Evolutionary conservation across 2,329 filamentous ascomycete species (phyloP).

Genomic region (Cyphellophora europaea): DNA sequence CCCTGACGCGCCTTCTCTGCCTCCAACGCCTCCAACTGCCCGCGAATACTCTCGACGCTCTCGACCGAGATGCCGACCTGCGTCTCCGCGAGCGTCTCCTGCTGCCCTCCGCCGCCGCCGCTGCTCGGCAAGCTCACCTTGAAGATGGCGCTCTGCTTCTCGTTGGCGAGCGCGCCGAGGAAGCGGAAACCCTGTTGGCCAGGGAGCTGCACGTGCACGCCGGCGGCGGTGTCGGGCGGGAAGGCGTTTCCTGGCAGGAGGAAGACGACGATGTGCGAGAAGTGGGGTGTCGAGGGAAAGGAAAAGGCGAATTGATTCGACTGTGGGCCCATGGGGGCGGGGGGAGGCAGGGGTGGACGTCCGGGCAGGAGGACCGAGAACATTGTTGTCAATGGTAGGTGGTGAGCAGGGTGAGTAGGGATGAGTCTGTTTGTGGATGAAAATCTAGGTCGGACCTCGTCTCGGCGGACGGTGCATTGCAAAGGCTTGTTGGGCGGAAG

Average conservation of each 20-base stretch:
- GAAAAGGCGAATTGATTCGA: slow-evolving; percentile 54
- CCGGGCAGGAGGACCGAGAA: background rate
- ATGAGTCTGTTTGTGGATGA: no score
- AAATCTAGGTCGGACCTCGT: no score
- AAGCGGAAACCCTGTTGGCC: slow-evolving; percentile 61
- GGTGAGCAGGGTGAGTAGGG: no score
- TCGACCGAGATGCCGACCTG: slow-evolving; percentile 69
- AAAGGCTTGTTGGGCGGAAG: no score
- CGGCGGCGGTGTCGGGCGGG: slow-evolving; percentile 68
- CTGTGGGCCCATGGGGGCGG: slow-evolving; percentile 32
- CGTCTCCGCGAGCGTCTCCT: slow-evolving; percentile 28
- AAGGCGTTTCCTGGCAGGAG: slow-evolving; percentile 69
- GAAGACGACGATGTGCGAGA: slow-evolving; percentile 77
- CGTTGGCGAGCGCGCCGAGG: slow-evolving; percentile 78
- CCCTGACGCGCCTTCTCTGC: slow-evolving; percentile 20
- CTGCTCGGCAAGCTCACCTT: slow-evolving; percentile 46
- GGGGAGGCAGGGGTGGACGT: slow-evolving; percentile 26
- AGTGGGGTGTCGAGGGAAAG: slow-evolving; percentile 52
- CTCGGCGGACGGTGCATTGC: no score
- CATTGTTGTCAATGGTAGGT: slow-evolving; percentile 1
- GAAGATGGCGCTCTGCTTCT: slow-evolving; percentile 89
- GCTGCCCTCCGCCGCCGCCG: slow-evolving; percentile 13
- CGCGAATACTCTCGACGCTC: slow-evolving; percentile 59
- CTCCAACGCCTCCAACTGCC: slow-evolving; percentile 54
- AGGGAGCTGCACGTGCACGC: slow-evolving; percentile 77